Conservation (phyloP, 2,329 filamentous ascomycete genomes). For the Fonsecaea erecta region DNA sequence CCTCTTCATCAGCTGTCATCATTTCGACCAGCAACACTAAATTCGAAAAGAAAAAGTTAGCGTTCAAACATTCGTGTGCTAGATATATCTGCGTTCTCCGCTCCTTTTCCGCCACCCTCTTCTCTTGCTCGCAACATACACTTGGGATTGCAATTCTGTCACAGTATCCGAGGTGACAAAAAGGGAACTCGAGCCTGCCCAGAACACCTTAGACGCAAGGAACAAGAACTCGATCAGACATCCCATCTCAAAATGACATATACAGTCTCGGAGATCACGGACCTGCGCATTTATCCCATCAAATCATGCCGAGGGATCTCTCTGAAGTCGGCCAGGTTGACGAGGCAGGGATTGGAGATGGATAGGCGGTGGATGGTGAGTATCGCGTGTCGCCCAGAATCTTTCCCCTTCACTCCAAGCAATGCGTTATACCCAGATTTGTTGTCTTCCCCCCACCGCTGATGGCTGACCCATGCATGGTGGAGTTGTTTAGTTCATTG, state of each 20-base stretch:
- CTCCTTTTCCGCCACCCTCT: background rate
- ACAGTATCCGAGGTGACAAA: background rate
- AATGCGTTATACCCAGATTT: background rate
- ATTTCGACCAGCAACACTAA: background rate
- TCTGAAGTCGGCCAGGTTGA: constrained; percentile 57
- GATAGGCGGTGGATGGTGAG: constrained; percentile 67
- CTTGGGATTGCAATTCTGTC: background rate
- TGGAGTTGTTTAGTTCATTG: constrained; percentile 51
- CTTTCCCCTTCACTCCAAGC: background rate
- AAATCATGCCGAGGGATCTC: constrained; percentile 69
- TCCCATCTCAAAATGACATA: constrained; percentile 19
- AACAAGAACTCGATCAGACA: background rate
- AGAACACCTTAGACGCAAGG: background rate
- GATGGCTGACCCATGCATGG: constrained; percentile 12
- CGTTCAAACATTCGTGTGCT: background rate
- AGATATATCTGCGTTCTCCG: background rate
- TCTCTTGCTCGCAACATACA: background rate
- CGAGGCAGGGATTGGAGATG: constrained; percentile 63
- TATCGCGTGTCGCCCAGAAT: background rate
- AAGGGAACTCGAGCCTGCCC: background rate
- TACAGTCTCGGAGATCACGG: constrained; percentile 35
- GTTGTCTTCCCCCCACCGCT: background rate
- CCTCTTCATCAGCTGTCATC: background rate
- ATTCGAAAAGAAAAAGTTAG: background rate
- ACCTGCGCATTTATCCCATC: constrained; percentile 65